phyloP scores from a whole-genome alignment of 129 eudicot species.

The Pittosporum tobira region DNA sequence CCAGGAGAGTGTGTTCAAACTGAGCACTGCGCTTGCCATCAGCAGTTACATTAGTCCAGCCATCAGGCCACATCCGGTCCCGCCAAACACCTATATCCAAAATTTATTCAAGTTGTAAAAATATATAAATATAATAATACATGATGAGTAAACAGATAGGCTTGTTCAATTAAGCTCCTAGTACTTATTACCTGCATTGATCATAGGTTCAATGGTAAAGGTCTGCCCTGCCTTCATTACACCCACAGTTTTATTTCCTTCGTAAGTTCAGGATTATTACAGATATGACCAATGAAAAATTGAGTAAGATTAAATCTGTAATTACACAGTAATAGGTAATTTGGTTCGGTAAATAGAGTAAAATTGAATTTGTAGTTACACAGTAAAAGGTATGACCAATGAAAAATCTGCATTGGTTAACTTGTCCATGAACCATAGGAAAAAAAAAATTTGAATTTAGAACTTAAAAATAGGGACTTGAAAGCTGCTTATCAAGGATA shows the following conservation, averaged over 20 bases:
- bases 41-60: constrained; percentile 93
- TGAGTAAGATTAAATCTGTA: not conserved
- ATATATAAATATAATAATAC: too few species aligned
- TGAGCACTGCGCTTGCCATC: constrained; percentile 99
- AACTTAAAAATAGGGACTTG: not conserved
- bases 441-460: not conserved
- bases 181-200: constrained; percentile 81
- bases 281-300: not conserved
- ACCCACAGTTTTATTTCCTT: constrained; percentile 96
- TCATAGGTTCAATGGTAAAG: constrained; percentile 97
- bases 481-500: constrained; percentile 45
- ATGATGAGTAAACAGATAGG: too few species aligned
- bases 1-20: constrained; percentile 98
- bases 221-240: constrained; percentile 99
- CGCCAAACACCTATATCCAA: constrained; percentile 75
- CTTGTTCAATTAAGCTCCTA: too few species aligned
- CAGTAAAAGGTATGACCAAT: too few species aligned
- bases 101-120: not conserved
- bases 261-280: constrained; percentile 45
- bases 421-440: not conserved
- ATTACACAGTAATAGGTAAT: too few species aligned
- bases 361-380: not conserved
- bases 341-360: too few species aligned
- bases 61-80: constrained; percentile 99
- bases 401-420: not conserved